Evolutionary conservation across 768 basidiomycete genomes (phyloP), one percentile per base, ranked within the genome.

Genomic region (Phaeolepiota aurea): DNA sequence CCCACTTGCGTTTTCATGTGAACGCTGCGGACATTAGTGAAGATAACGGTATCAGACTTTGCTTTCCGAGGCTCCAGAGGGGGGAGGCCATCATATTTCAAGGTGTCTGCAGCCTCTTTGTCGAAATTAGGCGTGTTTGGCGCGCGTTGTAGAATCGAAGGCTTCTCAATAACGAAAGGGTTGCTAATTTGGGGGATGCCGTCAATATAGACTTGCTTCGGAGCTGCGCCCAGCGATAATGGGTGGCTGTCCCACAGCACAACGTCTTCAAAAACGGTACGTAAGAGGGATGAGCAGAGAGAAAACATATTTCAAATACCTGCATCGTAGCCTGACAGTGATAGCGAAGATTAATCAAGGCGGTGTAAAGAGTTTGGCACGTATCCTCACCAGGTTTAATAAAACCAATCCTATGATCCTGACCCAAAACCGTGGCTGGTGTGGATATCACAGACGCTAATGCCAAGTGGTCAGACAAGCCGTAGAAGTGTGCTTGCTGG

Each of bases 151-250:
- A 75, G 65, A 4, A 56, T 41, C 1, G 46, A 35, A 0, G 82
- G 76, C 54, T 90, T 89, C 38, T 59, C 42, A 35, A 63, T 56
- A 11, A 68, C 49, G 42, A 66, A 53, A 0, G 79, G 74, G 9
- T 59, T 50, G 33, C 63, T 51, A 2, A 83, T 50, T 50, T 93
- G 89, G 0, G 82, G 54, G 43, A 91, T 82, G 2, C 89, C 90
- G 48, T 93, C 89, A 44, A 91, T 87, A 61, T 72, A 88, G 5
- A 87, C 85, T 63, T 90, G 87, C 37, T 71, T 68, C 3, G 87
- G 87, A 0, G 86, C 79, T 15, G 87, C 85, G 15, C 85, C 85
- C 9, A 91, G 65, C 1, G 76, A 65, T 12, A 92, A 68, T 1
- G 88, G 88, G 57, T 88, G 86, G 25, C 74, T 77, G 49, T 84